phyloP scores from a whole-genome alignment of 441 rosid genomes.

The Bruguiera hainesii region DNA sequence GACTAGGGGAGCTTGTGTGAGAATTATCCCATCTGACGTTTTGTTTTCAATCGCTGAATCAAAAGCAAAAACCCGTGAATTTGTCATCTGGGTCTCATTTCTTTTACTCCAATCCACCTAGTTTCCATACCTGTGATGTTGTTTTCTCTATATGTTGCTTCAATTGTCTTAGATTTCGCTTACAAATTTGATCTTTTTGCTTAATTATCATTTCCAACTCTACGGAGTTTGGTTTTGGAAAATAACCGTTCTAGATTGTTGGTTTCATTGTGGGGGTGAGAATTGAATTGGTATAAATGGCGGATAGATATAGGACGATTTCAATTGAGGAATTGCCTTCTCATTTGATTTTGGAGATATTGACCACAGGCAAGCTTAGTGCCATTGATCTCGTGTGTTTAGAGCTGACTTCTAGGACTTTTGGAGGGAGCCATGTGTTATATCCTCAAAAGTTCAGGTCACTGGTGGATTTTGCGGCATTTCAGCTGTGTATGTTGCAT shows the following conservation, averaged over 20 bases:
- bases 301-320: slow-evolving; percentile 45
- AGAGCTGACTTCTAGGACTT: slow-evolving; percentile 74
- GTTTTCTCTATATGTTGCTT: slow-evolving; percentile 74
- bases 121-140: slow-evolving; percentile 62
- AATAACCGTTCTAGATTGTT: background rate
- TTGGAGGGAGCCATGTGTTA: slow-evolving; percentile 62
- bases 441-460: slow-evolving; percentile 66
- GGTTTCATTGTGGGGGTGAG: slow-evolving; percentile 19
- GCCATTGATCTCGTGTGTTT: slow-evolving; percentile 62
- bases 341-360: slow-evolving; percentile 80
- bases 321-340: slow-evolving; percentile 84
- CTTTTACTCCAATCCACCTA: slow-evolving; percentile 46
- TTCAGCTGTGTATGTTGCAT: slow-evolving; percentile 62
- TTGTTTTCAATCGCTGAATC: slow-evolving; percentile 57
- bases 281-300: slow-evolving; percentile 41
- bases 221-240: background rate
- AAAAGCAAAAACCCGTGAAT: slow-evolving; percentile 41
- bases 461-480: slow-evolving; percentile 72
- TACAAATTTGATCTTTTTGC: slow-evolving; percentile 55
- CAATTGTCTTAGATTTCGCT: slow-evolving; percentile 74
- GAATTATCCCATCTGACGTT: slow-evolving; percentile 71
- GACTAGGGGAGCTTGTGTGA: slow-evolving; percentile 18
- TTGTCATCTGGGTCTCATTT: slow-evolving; percentile 43
- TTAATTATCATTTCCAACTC: background rate
- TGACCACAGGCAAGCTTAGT: slow-evolving; percentile 60